Evolutionary conservation across 148 eudicot species (phyloP), one percentile per base, ranked within the genome.

Genomic region (Chenopodium album): DNA sequence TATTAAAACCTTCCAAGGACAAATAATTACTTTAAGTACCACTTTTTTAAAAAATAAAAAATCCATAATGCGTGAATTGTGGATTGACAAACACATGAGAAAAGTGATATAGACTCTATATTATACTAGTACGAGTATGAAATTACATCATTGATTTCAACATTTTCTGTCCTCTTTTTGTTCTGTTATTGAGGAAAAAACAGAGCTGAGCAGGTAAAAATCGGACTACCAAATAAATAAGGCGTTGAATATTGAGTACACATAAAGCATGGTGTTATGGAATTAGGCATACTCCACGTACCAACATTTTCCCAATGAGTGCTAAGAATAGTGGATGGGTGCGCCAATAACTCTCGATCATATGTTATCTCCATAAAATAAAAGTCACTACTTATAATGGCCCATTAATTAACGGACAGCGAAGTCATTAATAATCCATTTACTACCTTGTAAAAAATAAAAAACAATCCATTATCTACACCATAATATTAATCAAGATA

Each of bases 221-320:
- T 44, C 9, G 47, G 56, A 74, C n/a, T 26, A 74, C 64, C 63
- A 29, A 74, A 50, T 62, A 1, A 9, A n/a, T 28, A 50, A 28
- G 19, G 77, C 14, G 77, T 74, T 74, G 77, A 74, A 50, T 1
- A 26, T 74, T 48, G 63, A 13, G 63, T 52, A 28, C 63, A 50
- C 1, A 47, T 9, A 73, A 73, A 44, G 76, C 60, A 73, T n/a
- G 20, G 19, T 29, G 44, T 73, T 73, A 74, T 52, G 63, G 77
- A 13, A 74, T 74, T 48, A 74, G 77, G 62, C 77, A 26, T 50
- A 48, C 60, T 52, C 47, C 63, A 74, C 41, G 29, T 46, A 44
- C 52, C 60, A 48, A 50, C 48, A 22, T 14, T 26, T 46, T 74
- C 26, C 34, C 77, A 29, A 74, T 74, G 41, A 74, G 1, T 74